Base-by-base conservation (phyloP, 805 yeast genomes). In the Candida argentea region DNA sequence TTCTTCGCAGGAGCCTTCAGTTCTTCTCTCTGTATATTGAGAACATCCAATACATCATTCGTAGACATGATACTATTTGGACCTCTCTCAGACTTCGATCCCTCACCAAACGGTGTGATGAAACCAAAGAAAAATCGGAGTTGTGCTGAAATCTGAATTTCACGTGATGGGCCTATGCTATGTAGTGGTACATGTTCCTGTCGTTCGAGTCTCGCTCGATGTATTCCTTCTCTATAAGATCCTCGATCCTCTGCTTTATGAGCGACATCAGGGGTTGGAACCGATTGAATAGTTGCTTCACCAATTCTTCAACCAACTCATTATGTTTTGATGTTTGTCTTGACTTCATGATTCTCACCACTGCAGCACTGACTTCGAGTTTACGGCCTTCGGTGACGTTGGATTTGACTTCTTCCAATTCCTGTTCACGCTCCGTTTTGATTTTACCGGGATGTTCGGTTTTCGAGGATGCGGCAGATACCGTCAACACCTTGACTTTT, bases 261-360 rank as follows among this genome's bases (percentile, higher is more conserved):
- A 76, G 56, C 5, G 67, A 48, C 5, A 79, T 75, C 33, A 72
- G 70, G 2, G 95, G 86, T 28, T 67, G 69, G 50, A 86, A 87
- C 34, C 91, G 57, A 22, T 62, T 57, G 14, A 61, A 50, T 26
- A 85, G 57, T 36, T 72, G 80, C 27, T 67, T 65, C 14, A 77
- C 63, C 4, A 76, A 71, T 40, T 77, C 86, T 19, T 65, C 68
- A n/a, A 82, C 57, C 29, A 86, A 59, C 22, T 76, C 77, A 39
- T 73, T 74, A 46, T 81, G 89, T 15, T 50, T 59, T 30, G 78
- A 40, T 1, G 63, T 52, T 39, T 74, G 77, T 19, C 86, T 59
- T 1, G 83, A 67, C 54, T 86, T 86, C 89, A 86, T 76, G n/a
- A 78, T 73, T 28, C 95, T 65, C 4, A 86, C 94, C 31, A 86